These are phyloP conservation scores for Clitoria ternatea DNA, from an alignment of 306 rosid genomes.

Conservation along the genomic window DNA sequence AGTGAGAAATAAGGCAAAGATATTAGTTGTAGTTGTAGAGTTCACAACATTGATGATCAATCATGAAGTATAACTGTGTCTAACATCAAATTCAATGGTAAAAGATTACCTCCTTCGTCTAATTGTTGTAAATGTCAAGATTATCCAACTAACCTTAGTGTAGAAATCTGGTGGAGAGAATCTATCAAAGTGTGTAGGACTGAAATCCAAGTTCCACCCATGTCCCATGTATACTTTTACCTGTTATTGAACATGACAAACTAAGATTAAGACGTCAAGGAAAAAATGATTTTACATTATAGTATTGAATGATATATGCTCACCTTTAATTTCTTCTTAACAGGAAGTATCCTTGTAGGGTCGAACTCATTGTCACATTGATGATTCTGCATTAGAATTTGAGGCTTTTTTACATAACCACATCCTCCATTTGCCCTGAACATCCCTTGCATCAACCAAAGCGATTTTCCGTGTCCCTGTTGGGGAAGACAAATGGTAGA, in stretches of 20 bases:
- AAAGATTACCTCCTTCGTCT: background rate
- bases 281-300: conserved; percentile 6
- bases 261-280: background rate
- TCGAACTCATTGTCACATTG: conserved; percentile 52
- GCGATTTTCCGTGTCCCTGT: conserved; percentile 76
- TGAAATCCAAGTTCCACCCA: conserved; percentile 49
- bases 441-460: conserved; percentile 96
- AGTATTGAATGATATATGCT: background rate
- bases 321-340: conserved; percentile 70
- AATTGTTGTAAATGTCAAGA: background rate
- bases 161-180: conserved; percentile 96
- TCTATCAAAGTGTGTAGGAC: conserved; percentile 46
- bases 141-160: conserved; percentile 48
- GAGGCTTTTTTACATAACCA: conserved; percentile 86
- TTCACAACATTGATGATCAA: background rate
- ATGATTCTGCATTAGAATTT: conserved; percentile 49
- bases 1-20: background rate
- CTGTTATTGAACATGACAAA: conserved; percentile 34
- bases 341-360: conserved; percentile 45
- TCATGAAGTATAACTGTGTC: background rate
- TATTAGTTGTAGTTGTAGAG: background rate
- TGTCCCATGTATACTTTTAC: conserved; percentile 54
- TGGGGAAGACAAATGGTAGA: background rate
- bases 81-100: background rate
- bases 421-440: conserved; percentile 91